Evolutionary conservation across 768 basidiomycete species (phyloP).

Genomic region (Pisolithus orientalis): DNA sequence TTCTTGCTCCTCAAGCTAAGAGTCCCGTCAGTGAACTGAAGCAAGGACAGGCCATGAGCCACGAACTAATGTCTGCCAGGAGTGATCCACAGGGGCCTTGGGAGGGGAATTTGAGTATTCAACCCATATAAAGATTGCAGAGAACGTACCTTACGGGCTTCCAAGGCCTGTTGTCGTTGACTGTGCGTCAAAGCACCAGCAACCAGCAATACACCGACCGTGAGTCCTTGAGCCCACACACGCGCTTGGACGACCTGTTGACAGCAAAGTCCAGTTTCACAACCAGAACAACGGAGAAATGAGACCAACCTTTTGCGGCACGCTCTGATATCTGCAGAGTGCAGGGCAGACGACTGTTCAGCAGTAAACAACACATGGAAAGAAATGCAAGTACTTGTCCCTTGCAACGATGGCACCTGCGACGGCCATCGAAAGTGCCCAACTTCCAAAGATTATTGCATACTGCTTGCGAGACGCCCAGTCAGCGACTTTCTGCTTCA

Average conservation of each 20-base stretch:
- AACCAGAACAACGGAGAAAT: too few relatives aligned
- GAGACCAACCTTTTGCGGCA: slow-evolving; percentile 23
- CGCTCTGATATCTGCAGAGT: slow-evolving; percentile 15
- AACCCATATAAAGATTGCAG: too few relatives aligned
- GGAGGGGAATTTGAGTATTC: neutral
- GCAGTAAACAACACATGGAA: too few relatives aligned
- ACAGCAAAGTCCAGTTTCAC: slow-evolving; percentile 28
- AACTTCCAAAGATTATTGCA: slow-evolving; percentile 65
- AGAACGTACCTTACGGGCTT: slow-evolving; percentile 17
- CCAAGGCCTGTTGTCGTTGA: slow-evolving; percentile 36
- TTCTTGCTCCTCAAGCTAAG: slow-evolving; percentile 23
- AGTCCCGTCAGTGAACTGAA: neutral
- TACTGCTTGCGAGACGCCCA: slow-evolving; percentile 67
- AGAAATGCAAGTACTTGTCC: slow-evolving; percentile 40
- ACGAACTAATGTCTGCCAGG: slow-evolving; percentile 25
- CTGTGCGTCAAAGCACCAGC: slow-evolving; percentile 62
- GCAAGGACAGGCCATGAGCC: neutral
- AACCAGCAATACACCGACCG: slow-evolving; percentile 64
- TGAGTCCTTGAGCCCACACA: slow-evolving; percentile 85
- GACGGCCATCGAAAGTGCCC: slow-evolving; percentile 61
- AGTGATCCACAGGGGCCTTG: slow-evolving; percentile 20
- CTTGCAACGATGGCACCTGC: slow-evolving; percentile 65
- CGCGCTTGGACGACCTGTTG: slow-evolving; percentile 72
- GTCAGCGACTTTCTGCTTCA: slow-evolving; percentile 49
- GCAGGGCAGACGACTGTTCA: neutral